phyloP scores from a whole-genome alignment of 1,284 basidiomycete species.

The Meira nashicola region DNA sequence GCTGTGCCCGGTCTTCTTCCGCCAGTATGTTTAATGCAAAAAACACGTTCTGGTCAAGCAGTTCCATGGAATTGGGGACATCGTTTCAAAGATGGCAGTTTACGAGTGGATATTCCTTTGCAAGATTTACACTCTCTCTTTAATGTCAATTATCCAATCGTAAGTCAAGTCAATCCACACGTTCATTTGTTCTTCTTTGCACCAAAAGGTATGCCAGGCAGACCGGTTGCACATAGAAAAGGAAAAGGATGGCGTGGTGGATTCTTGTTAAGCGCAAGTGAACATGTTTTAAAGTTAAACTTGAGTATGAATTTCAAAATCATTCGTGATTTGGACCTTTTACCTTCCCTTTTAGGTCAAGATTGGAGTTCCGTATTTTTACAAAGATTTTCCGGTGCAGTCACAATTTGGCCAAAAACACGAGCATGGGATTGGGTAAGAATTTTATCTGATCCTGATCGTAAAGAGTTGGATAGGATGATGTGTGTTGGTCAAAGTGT shows the following conservation, averaged over 20 bases:
- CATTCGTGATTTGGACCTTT: constrained; percentile 45
- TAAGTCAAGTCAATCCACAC: constrained; percentile 94
- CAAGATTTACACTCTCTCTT: constrained; percentile 69
- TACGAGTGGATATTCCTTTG: constrained; percentile 81
- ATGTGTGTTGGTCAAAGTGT: constrained; percentile 39
- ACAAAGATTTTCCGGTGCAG: constrained; percentile 45
- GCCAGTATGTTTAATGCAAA: constrained; percentile 77
- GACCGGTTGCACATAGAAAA: constrained; percentile 83
- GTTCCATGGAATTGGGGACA: constrained; percentile 88
- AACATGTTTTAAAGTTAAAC: constrained; percentile 50
- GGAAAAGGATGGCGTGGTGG: constrained; percentile 78
- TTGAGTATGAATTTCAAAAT: constrained; percentile 50
- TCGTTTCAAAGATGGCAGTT: constrained; percentile 49
- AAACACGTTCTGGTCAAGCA: constrained; percentile 70
- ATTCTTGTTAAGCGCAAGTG: constrained; percentile 65
- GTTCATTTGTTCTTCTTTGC: constrained; percentile 98
- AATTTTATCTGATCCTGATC: constrained; percentile 45
- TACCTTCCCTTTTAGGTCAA: constrained; percentile 44
- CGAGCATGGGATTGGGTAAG: constrained; percentile 46
- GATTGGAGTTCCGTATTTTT: constrained; percentile 50
- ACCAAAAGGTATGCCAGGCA: constrained; percentile 84
- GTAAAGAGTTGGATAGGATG: constrained; percentile 41
- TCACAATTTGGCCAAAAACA: constrained; percentile 49
- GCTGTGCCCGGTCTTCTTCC: constrained; percentile 57
- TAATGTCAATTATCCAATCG: constrained; percentile 86